These are phyloP conservation scores for Cynara cardunculus DNA, from an alignment of 129 eudicot species.

Conservation along the genomic window DNA sequence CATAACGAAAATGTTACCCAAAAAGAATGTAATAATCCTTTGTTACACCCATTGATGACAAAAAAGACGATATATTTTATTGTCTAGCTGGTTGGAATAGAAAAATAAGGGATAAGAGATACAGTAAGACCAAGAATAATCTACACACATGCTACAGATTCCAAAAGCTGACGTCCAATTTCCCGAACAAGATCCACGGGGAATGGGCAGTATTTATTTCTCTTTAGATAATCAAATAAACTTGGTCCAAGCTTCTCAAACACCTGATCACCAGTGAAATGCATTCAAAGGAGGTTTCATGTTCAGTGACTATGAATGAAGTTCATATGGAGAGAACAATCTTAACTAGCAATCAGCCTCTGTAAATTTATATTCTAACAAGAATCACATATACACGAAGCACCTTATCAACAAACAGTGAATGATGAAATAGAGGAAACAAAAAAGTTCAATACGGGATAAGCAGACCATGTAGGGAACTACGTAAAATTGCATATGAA, in stretches of 20 bases:
- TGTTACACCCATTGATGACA: conserved; percentile 30
- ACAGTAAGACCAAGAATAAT: conserved; percentile 46
- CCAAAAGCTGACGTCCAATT: conserved; percentile 98
- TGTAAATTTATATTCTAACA: conserved; percentile 2
- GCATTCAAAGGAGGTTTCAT: conserved; percentile 41
- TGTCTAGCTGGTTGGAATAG: conserved; percentile 22
- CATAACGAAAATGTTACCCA: conserved; percentile 29
- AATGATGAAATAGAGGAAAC: background rate
- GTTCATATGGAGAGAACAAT: conserved; percentile 18
- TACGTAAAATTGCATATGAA: background rate
- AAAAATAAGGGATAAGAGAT: conserved; percentile 10
- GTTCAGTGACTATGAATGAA: conserved; percentile 36
- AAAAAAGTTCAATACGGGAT: background rate
- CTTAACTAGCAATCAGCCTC: conserved; percentile 21
- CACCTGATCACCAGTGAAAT: conserved; percentile 80
- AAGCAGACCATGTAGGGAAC: background rate
- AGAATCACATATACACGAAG: conserved; percentile 3
- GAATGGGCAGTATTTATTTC: conserved; percentile 81
- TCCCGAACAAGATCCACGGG: conserved; percentile 99
- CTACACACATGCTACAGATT: conserved; percentile 98
- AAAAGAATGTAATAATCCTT: conserved; percentile 12
- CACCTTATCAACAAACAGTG: conserved; percentile 3
- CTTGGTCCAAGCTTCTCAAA: conserved; percentile 99
- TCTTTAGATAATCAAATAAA: conserved; percentile 88
- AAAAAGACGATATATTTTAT: conserved; percentile 10